Evolutionary conservation across 2,329 filamentous ascomycete species (phyloP), one percentile per base, ranked within the genome.

Genomic region (Cladosporium sp.): DNA sequence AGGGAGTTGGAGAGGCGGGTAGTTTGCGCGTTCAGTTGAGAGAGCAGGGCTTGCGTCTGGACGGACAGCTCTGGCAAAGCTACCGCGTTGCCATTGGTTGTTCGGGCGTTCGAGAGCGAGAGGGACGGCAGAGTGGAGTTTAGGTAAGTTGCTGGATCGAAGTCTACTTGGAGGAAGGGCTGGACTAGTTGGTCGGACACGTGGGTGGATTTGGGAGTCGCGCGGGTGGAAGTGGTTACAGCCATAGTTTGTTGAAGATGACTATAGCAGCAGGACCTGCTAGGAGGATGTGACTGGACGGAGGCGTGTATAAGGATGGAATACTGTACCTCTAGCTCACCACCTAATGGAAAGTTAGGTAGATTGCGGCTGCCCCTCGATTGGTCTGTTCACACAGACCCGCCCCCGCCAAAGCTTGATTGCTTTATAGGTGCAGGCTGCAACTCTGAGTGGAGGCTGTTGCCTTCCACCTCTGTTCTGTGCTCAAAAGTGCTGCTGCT

Each of bases 1-100:
- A 99, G 84, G 55, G 89, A 91, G 64, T 85, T 88, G 15, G 93
- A 92, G 8, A 97, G 82, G 55, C 93, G 87, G 21, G 92, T 90
- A 1, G 93, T 96, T 76, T 97, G 92, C 10, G 92, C 90, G 75
- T 92, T 96, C 74, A 98, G 87, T 74, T 94, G 91, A 1, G 93
- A 92, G 57, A 97, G 84, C n/a, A 96, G 84, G 3, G 88, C 85
- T 78, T 97, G 93, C 0, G 93, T 90, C 75, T 93, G 91, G 0
- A 88, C 84, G 1, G 92, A 93, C 61, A 97, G 81, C 67, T 94
- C 89, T n/a, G 90, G 82, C 57, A 97, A 83, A 2, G 90, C 84
- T 5, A 89, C 84, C 64, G 80, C 80, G 69, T 78, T 74, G 51
- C 52, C 28, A n/a, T 47, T 61, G 41, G 63, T 44, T 21, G 51